Evolutionary conservation across 1,284 basidiomycete species (phyloP), one percentile per base, ranked within the genome.

Genomic region (Amylostereum areolatum): DNA sequence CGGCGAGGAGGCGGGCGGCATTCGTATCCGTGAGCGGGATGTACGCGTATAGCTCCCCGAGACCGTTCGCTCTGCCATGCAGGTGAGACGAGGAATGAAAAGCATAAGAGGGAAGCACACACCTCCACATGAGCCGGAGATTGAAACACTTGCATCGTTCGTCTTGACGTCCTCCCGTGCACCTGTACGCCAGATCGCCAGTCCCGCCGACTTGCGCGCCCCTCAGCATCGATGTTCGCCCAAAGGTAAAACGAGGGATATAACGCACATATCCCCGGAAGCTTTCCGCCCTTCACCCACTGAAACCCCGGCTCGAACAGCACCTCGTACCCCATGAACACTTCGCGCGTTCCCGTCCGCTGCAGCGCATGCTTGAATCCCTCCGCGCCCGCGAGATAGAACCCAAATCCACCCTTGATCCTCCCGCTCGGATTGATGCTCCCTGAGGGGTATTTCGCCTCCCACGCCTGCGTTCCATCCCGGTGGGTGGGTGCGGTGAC

Each of bases 91-190:
- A 18, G 36, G 36, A 11, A 35, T 45, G 29, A 3, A 28, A 27
- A 5, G 29, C 10, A 24, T 24, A 9, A 5, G 11, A 41, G 34
- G 4, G 28, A 5, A 34, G 10, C 4, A 58, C 67, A 11, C 51
- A 80, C 78, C 82, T 73, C 81, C 82, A 85, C 82, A 84, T 84
- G 3, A 78, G 67, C 1, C 81, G 68, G 5, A 83, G 54, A 55
- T 81, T 67, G 57, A 85, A 84, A 58, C 81, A 84, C 48, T 70
- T 72, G 59, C 77, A 80, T 4, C 81, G 68, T 32, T 77, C 61
- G 0, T 75, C 64, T 57, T 80, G 68, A 7, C 81, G 62, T 8
- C 81, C 82, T 1, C 82, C 83, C 0, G 78, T 73, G 55, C 82
- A 85, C 1, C 70, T 64, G 55, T 83, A 83, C 2, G 81, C 72